Conservation (phyloP, 768 basidiomycete species). For the Auriculariales sp. region DNA sequence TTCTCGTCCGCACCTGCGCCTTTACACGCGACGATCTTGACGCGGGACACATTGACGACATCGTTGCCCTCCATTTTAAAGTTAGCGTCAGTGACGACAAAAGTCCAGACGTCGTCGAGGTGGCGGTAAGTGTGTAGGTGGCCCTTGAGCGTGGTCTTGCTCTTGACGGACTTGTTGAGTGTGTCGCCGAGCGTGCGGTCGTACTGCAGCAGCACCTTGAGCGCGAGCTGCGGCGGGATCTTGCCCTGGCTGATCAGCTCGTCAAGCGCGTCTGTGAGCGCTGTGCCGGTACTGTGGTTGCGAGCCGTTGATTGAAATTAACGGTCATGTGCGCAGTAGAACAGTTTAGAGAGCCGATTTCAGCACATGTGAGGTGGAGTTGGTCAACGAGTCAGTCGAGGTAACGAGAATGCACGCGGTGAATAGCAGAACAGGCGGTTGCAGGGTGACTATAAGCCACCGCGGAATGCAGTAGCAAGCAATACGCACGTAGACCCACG, state of each 20-base stretch:
- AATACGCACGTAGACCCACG: slow-evolving; percentile 72
- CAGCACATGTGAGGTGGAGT: too few relatives aligned
- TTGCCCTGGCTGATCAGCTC: slow-evolving; percentile 94
- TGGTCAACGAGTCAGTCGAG: too few relatives aligned
- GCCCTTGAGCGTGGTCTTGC: slow-evolving; percentile 90
- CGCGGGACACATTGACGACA: slow-evolving; percentile 54
- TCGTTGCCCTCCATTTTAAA: slow-evolving; percentile 96
- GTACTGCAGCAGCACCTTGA: slow-evolving; percentile 92
- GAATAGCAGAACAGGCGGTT: too few relatives aligned
- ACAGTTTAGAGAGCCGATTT: too few relatives aligned
- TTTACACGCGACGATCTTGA: slow-evolving; percentile 99
- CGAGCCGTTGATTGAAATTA: too few relatives aligned
- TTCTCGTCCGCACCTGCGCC: slow-evolving; percentile 83
- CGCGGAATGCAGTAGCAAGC: slow-evolving; percentile 4
- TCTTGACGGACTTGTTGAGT: slow-evolving; percentile 87
- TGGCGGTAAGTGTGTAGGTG: slow-evolving; percentile 84
- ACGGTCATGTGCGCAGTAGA: too few relatives aligned
- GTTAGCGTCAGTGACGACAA: slow-evolving; percentile 80
- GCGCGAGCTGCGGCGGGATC: slow-evolving; percentile 95
- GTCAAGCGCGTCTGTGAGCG: slow-evolving; percentile 93
- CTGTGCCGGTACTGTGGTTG: slow-evolving; percentile 78
- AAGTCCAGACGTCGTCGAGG: slow-evolving; percentile 98
- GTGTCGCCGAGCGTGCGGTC: slow-evolving; percentile 91
- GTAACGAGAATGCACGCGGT: too few relatives aligned
- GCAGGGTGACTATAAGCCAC: neutral